Evolutionary conservation across 352 stramenopile genomes (phyloP).

Genomic region (Phytophthora hybrid): DNA sequence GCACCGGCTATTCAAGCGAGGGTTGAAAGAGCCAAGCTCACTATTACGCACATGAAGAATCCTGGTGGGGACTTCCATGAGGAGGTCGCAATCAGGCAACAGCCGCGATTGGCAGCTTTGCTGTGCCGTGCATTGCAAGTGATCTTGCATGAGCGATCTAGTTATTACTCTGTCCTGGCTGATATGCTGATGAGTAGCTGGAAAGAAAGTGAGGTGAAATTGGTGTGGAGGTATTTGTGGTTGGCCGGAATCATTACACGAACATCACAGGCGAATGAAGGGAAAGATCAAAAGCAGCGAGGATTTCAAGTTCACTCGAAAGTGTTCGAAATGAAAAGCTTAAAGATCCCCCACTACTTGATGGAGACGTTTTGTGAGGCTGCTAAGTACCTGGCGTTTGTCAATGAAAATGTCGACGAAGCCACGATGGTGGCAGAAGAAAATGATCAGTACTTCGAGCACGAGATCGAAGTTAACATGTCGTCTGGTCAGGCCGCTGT

Average conservation of each 20-base stretch:
- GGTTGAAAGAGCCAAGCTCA: conserved; percentile 64
- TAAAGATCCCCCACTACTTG: conserved; percentile 70
- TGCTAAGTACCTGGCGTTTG: conserved; percentile 75
- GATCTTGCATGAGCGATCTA: conserved; percentile 76
- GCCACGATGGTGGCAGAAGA: conserved; percentile 47
- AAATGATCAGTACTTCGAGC: conserved; percentile 57
- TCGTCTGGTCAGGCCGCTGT: conserved; percentile 56
- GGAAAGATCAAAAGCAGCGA: conserved; percentile 69
- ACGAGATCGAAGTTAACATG: conserved; percentile 68
- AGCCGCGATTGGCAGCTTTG: conserved; percentile 73
- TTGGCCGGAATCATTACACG: conserved; percentile 77
- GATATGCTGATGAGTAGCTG: conserved; percentile 81
- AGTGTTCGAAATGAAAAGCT: conserved; percentile 75
- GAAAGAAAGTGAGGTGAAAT: conserved; percentile 79
- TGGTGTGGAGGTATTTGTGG: conserved; percentile 89
- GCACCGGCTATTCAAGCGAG: conserved; percentile 69
- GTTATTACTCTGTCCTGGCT: conserved; percentile 76
- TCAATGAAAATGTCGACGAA: conserved; percentile 79
- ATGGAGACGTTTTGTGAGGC: conserved; percentile 78
- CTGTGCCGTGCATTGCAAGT: conserved; percentile 82
- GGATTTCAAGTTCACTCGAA: conserved; percentile 78
- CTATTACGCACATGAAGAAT: conserved; percentile 78
- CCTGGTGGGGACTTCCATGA: conserved; percentile 76
- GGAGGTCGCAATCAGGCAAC: conserved; percentile 56
- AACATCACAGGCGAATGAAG: conserved; percentile 50